Evolutionary conservation across 371 early-diverging fungal genomes (phyloP).

Genomic region (Synchytrium microbalum): DNA sequence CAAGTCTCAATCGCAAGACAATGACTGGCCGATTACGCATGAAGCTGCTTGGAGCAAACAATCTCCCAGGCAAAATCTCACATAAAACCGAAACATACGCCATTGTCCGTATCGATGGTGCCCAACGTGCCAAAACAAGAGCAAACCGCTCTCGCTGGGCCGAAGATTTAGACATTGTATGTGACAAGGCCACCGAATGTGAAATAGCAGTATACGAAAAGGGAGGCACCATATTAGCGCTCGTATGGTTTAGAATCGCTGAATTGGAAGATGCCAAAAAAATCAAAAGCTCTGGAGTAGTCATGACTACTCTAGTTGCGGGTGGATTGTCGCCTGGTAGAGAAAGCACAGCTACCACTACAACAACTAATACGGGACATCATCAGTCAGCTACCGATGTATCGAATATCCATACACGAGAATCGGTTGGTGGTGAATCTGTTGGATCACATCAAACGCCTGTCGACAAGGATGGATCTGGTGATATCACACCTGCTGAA

Average conservation of each 20-base stretch:
- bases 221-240: constrained; percentile 28
- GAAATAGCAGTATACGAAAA: constrained; percentile 75
- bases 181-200: constrained; percentile 84
- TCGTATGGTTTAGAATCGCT: constrained; percentile 38
- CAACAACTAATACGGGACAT: constrained; percentile 19
- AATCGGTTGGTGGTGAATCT: too few relatives aligned
- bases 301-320: neutral
- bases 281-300: constrained; percentile 3
- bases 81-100: constrained; percentile 53
- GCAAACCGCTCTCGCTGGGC: constrained; percentile 64
- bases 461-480: too few relatives aligned
- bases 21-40: constrained; percentile 45
- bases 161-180: constrained; percentile 73
- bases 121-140: constrained; percentile 61
- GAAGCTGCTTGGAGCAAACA: constrained; percentile 22
- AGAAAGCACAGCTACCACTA: constrained; percentile 33
- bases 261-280: constrained; percentile 28
- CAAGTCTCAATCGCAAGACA: constrained; percentile 60
- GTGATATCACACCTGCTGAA: neutral
- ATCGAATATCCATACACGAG: neutral
- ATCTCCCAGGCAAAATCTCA: constrained; percentile 27
- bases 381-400: constrained; percentile 10
- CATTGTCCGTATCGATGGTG: constrained; percentile 75
- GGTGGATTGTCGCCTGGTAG: constrained; percentile 38
- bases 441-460: too few relatives aligned